Evolutionary conservation across 1,139 yeast genomes (phyloP).

Genomic region (Kazachstania sp.): DNA sequence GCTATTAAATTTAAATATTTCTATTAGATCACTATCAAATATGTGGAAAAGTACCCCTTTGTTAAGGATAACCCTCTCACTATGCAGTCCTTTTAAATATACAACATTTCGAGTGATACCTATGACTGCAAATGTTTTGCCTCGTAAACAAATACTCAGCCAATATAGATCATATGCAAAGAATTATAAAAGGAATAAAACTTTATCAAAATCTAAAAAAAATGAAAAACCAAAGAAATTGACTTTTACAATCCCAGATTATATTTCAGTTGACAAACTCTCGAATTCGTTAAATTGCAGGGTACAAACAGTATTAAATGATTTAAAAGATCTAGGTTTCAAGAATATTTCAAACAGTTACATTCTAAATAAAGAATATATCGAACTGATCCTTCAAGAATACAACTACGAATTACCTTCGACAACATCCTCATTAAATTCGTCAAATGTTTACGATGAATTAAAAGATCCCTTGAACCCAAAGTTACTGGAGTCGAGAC

Average conservation of each 20-base stretch:
- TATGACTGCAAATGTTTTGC: background rate
- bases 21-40: background rate
- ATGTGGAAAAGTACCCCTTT: background rate
- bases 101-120: background rate
- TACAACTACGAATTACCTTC: constrained; percentile 57
- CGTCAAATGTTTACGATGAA: constrained; percentile 38
- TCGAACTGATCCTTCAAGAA: constrained; percentile 80
- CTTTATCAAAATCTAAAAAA: constrained; percentile 4
- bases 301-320: constrained; percentile 48
- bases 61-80: too few relatives aligned
- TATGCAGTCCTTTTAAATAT: too few relatives aligned
- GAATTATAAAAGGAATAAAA: constrained; percentile 10
- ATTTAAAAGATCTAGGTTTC: constrained; percentile 64
- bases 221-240: constrained; percentile 29
- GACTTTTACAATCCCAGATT: constrained; percentile 52
- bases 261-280: constrained; percentile 64
- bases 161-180: constrained; percentile 10
- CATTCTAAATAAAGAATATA: constrained; percentile 78
- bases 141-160: background rate
- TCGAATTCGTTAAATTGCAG: constrained; percentile 64
- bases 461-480: constrained; percentile 36
- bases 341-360: constrained; percentile 67
- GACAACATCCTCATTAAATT: constrained; percentile 34
- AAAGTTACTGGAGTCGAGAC: constrained; percentile 49
- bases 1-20: background rate